A percentile compares a stretch with the other conserved stretches of the same genome.
phyloP scores from a whole-genome alignment of 1,284 basidiomycete species.

The Trichosporon faecale region DNA sequence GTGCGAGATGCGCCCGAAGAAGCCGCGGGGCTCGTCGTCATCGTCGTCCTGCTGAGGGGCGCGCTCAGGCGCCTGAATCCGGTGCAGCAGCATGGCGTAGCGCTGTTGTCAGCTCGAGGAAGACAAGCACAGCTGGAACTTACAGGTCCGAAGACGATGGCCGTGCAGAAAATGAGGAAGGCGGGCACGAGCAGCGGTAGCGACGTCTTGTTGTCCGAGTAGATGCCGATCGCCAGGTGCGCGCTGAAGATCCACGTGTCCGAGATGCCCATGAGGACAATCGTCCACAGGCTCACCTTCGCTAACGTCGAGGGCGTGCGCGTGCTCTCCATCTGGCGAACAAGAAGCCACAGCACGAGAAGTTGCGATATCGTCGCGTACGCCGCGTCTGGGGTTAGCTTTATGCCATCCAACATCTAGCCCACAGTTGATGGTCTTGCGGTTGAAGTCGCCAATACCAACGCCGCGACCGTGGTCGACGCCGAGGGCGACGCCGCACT shows the following conservation, averaged over 20 bases:
- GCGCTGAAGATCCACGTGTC: conserved; percentile 79
- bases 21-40: conserved; percentile 7
- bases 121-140: conserved; percentile 21
- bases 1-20: background rate
- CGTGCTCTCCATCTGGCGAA: conserved; percentile 68
- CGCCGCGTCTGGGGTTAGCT: conserved; percentile 55
- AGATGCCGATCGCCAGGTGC: conserved; percentile 76
- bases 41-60: background rate
- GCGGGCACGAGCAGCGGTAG: conserved; percentile 75
- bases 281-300: conserved; percentile 74
- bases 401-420: conserved; percentile 11
- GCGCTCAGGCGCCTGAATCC: conserved; percentile 77
- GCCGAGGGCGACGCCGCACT: conserved; percentile 71
- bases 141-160: conserved; percentile 51
- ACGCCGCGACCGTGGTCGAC: conserved; percentile 65
- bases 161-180: conserved; percentile 59
- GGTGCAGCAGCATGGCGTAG: conserved; percentile 72
- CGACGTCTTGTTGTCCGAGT: conserved; percentile 72
- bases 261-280: conserved; percentile 69
- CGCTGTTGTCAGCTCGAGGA: conserved; percentile 57
- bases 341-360: conserved; percentile 63
- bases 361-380: conserved; percentile 66
- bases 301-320: conserved; percentile 74
- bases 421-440: conserved; percentile 76
- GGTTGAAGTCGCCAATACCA: conserved; percentile 63